Base-by-base conservation (phyloP, 2,329 filamentous ascomycete species). In the Talaromyces amestolkiae region DNA sequence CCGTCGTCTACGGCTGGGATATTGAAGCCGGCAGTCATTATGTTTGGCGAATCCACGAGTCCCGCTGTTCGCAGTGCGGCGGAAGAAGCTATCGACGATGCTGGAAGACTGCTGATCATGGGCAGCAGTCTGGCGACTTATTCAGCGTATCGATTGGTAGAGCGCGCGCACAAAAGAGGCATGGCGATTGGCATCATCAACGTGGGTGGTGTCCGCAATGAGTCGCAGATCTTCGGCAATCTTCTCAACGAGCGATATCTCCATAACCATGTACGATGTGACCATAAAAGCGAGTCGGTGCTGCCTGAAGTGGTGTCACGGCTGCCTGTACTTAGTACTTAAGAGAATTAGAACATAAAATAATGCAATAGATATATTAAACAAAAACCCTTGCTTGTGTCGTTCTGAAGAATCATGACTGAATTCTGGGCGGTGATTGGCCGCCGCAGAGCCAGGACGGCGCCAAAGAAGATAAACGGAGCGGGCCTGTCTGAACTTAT, bases 41-140 rank as follows among this genome's bases (percentile, higher is more conserved):
- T 98, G 92, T 98, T 98, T 76, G 95, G 95, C 17, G 95, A 98
- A 78, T 93, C 87, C 66, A 96, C 98, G 59, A 82, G 86, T 0
- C 77, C 79, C 1, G 72, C 79, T 1, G 88, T 93, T 41, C 97
- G 96, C 76, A 77, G 81, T 1, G 88, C 87, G 0, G 94, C 93
- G 1, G 93, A 98, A 74, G 80, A 87, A 33, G 90, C 91, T 13
- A 87, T 98, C 59, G 91, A 97, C 72, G 84, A 85, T 33, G 91
- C 92, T 1, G 88, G 87, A 6, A 86, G 87, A 66, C 78, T 98
- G 41, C 81, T 98, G 24, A 85, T 98, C 9, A 77, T 98, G 17
- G 95, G 93, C 3, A 97, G 92, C 41, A 97, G 92, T 67, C 84
- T 98, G 58, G 95, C 95, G 6, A 98, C 95, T 0, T 98, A 96